These are phyloP conservation scores for Pseudocercospora musae DNA, from an alignment of 2,329 filamentous ascomycete genomes.

Conservation along the genomic window DNA sequence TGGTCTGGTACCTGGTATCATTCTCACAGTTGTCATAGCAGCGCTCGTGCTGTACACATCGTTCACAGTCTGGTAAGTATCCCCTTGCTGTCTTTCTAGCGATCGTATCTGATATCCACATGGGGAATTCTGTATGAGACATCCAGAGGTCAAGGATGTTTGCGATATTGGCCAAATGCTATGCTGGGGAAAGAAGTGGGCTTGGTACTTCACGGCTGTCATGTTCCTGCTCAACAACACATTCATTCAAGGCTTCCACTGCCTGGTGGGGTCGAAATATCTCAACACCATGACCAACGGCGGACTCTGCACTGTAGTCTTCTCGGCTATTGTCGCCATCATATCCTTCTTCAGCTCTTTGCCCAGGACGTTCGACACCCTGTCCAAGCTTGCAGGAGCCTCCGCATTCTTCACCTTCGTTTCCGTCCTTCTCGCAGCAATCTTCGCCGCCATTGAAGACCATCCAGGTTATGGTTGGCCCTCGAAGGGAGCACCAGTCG, in stretches of 20 bases:
- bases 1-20: constrained; percentile 80
- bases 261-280: constrained; percentile 80
- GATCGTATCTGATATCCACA: background rate
- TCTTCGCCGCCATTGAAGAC: constrained; percentile 73
- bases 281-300: constrained; percentile 81
- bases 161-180: constrained; percentile 95
- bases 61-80: constrained; percentile 60
- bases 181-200: constrained; percentile 79
- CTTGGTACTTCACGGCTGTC: constrained; percentile 62
- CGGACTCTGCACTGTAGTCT: constrained; percentile 73
- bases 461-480: constrained; percentile 60
- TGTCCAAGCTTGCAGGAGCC: constrained; percentile 73
- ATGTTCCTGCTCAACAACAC: constrained; percentile 96
- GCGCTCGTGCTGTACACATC: constrained; percentile 80
- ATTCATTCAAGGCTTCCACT: constrained; percentile 79
- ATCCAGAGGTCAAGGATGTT: constrained; percentile 87
- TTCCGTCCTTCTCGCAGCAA: constrained; percentile 77
- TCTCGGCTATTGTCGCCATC: constrained; percentile 69
- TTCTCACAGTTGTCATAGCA: constrained; percentile 76
- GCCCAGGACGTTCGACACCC: constrained; percentile 76
- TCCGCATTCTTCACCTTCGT: constrained; percentile 88
- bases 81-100: background rate
- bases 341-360: constrained; percentile 77
- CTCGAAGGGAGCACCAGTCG: constrained; percentile 58
- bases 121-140: constrained; percentile 86